Base-by-base conservation (phyloP, 768 basidiomycete species). In the Dacryopinax spathularia region DNA sequence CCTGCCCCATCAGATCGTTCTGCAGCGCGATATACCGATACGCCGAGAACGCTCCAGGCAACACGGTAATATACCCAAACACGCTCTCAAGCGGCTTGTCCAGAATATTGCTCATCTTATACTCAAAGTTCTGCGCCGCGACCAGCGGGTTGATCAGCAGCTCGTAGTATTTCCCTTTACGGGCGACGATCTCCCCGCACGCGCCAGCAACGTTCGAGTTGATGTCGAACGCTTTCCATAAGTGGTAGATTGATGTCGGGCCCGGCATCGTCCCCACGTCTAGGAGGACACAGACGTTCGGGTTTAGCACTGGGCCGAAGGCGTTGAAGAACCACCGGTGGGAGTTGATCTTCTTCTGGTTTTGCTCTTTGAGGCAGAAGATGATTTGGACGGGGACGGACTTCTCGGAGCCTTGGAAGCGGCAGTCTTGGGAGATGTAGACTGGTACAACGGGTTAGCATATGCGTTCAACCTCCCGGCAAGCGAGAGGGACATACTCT, bases 291-390 rank as follows among this genome's bases (percentile, higher is more conserved):
- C 93, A 95, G 35, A 96, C 91, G 69, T 93, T 95, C 31, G 93
- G 87, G 67, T 88, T 82, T 15, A 90, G 79, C 60, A 91, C 79
- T 5, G 86, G 82, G 0, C 85, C 86, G 71, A 90, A 91, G 36
- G 88, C 87, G 70, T 93, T 93, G 81, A 94, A 95, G 77, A 94
- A 94, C 92, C 91, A 94, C 34, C 76, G 70, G 68, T 94, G 91
- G 5, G 88, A 91, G 74, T 94, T 95, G 73, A 96, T 94, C 77
- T 95, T 95, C 77, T 94, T 93, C 73, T 91, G 88, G 71, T 95
- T 95, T 75, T 88, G 85, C 76, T 92, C 89, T 71, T 91, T 93
- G 64, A 91, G 80, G 72, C 88, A 94, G 75, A 95, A 95, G 65
- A 95, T 87, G 69, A 97, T 75, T 69, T 97, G 95, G 4, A 97